A percentile compares a stretch with the other conserved stretches of the same genome.
Conservation (phyloP, 2,329 filamentous ascomycete genomes). For the Didymella glomerata region DNA sequence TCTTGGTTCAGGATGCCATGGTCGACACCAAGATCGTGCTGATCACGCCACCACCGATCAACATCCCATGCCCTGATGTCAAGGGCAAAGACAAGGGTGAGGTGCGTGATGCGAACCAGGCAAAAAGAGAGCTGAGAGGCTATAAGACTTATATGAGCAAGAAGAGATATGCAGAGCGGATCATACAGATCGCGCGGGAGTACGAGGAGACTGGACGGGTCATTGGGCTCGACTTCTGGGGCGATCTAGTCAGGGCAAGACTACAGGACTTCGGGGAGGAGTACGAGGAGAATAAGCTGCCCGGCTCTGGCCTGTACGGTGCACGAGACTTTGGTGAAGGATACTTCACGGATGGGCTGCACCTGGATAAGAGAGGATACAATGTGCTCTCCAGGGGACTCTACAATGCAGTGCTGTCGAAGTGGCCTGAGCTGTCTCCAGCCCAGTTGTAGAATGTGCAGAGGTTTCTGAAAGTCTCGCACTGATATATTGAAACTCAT, state of each 20-base stretch:
- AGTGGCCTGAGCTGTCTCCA: slow-evolving; percentile 46
- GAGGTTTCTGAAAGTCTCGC: background rate
- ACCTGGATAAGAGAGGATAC: slow-evolving; percentile 47
- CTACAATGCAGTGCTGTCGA: slow-evolving; percentile 31
- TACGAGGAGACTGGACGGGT: slow-evolving; percentile 48
- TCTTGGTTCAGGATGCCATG: slow-evolving; percentile 43
- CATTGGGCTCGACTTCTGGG: slow-evolving; percentile 49
- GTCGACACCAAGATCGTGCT: slow-evolving; percentile 48
- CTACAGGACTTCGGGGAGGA: slow-evolving; percentile 35
- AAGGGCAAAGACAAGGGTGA: slow-evolving; percentile 4
- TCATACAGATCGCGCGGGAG: slow-evolving; percentile 48
- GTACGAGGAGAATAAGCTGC: slow-evolving; percentile 44
- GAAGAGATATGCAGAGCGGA: slow-evolving; percentile 49
- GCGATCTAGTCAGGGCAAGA: slow-evolving; percentile 35
- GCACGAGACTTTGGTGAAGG: slow-evolving; percentile 44
- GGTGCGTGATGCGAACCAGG: slow-evolving; percentile 12
- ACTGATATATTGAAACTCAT: background rate
- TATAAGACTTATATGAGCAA: slow-evolving; percentile 51
- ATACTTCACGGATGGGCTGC: slow-evolving; percentile 52
- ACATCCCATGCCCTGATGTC: slow-evolving; percentile 28
- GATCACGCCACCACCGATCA: slow-evolving; percentile 52
- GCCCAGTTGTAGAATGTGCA: slow-evolving; percentile 26
- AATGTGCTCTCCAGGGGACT: slow-evolving; percentile 37
- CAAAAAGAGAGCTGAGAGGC: slow-evolving; percentile 27
- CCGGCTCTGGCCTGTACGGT: slow-evolving; percentile 47